Evolutionary conservation across 1,284 basidiomycete species (phyloP).

Genomic region (Filobasidium uniguttulatum): DNA sequence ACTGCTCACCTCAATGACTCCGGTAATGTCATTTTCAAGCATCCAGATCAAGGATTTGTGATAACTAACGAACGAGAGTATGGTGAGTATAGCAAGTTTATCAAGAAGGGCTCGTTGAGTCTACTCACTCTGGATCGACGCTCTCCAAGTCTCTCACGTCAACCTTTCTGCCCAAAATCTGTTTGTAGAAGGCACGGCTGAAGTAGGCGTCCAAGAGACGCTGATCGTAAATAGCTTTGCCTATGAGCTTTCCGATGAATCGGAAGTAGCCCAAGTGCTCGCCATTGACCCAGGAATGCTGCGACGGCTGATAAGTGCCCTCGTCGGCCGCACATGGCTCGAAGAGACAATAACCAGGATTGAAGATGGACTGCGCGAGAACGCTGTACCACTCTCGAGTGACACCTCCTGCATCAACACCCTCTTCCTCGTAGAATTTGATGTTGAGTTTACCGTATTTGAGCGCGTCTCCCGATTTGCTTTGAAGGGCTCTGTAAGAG

Average conservation of each 20-base stretch:
- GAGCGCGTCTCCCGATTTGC: constrained; percentile 87
- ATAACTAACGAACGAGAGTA: constrained; percentile 19
- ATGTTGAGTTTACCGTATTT: constrained; percentile 96
- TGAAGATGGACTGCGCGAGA: constrained; percentile 95
- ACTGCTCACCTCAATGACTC: constrained; percentile 33
- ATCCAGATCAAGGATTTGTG: constrained; percentile 39
- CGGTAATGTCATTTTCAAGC: constrained; percentile 37
- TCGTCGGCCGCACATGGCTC: constrained; percentile 91
- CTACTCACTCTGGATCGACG: constrained; percentile 77
- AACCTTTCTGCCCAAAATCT: constrained; percentile 77
- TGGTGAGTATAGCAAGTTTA: neutral
- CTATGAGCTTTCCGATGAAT: constrained; percentile 94
- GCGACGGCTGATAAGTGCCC: constrained; percentile 92
- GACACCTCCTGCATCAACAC: constrained; percentile 95
- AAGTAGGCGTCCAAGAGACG: constrained; percentile 96
- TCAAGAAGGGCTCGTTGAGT: constrained; percentile 2
- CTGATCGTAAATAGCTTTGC: constrained; percentile 42
- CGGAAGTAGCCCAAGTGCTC: constrained; percentile 97
- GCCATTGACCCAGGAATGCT: constrained; percentile 83
- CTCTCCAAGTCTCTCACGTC: constrained; percentile 90
- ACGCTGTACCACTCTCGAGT: constrained; percentile 99
- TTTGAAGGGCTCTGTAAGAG: constrained; percentile 81
- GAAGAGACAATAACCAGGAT: constrained; percentile 91
- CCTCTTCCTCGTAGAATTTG: constrained; percentile 94
- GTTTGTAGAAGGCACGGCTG: constrained; percentile 83